Evolutionary conservation across 257 asterid species (phyloP).

Genomic region (Rhazya stricta): DNA sequence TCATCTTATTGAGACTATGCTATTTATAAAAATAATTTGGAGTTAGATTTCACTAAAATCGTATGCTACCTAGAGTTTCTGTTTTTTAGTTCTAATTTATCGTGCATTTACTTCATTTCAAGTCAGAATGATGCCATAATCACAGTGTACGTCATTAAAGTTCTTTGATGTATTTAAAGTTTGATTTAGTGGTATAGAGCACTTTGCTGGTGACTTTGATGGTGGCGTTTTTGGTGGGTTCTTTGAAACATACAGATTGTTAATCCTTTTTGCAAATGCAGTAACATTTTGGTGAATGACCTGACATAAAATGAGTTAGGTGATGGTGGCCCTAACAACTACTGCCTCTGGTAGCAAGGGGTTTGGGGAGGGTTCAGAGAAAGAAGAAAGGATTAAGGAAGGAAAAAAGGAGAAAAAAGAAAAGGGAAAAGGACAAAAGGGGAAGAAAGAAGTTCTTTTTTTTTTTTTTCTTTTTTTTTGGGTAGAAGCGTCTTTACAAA

Average conservation of each 20-base stretch:
- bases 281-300: not conserved
- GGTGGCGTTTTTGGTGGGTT: not conserved
- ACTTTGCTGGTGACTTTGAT: not conserved
- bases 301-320: not conserved
- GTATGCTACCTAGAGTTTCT: not conserved
- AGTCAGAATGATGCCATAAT: no score
- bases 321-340: not conserved
- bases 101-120: not conserved
- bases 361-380: not conserved
- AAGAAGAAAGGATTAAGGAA: not conserved
- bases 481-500: not conserved
- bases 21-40: no score
- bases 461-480: no score
- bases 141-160: not conserved
- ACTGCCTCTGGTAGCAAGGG: not conserved
- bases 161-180: not conserved
- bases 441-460: not conserved
- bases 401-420: not conserved
- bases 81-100: no score
- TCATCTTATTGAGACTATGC: no score
- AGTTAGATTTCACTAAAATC: not conserved
- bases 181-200: not conserved
- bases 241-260: not conserved
- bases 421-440: not conserved
- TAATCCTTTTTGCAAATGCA: not conserved